Evolutionary conservation across 75 land plant species (phyloP), one percentile per base, ranked within the genome.

Genomic region (Pseudotsuga menziesii): DNA sequence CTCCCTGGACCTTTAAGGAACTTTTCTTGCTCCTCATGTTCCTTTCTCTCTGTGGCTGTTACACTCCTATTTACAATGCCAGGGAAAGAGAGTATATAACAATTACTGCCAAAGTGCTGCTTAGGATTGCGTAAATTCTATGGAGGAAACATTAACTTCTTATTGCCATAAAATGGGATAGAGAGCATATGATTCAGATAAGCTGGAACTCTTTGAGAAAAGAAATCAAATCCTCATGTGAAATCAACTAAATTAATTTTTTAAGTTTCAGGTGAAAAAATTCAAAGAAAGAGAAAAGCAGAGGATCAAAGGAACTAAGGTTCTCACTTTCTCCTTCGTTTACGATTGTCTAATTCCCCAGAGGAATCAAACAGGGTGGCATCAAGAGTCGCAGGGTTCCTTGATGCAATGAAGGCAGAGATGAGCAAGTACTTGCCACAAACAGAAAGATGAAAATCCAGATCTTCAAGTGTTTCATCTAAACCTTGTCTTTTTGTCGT

Each of bases 381-480:
- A 94, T 97, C 99, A 72, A 92, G 85, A 15, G 99, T 96, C 56
- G 99, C 93, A 55, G 99, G 98, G 76, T 97, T 97, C 78, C 91
- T 85, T 57, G 99, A 97, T 79, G 98, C 95, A 78, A 97, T 89
- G 78, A 92, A 97, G 54, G 99, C 98, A 35, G 99, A 91, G 80
- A 97, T 67, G 57, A 97, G 88, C n/a, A 97, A 92, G 80, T 94
- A 97, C 78, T 97, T 94, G 41, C 95, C 89, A 80, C 93, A 94
- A 36, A 89, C 76, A 58, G 98, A 85, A 87, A 96, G 84, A 56
- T 96, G 91, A 67, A 94, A 89, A 61, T 83, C 93, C 41, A 93
- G 63, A 12, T 89, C 89, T 56, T 83, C 78, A 55, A 77, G 55
- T 64, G 60, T 75, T 32, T 80, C 84, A 48, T 19, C 59, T 26